These are phyloP conservation scores for Carpinus fangiana DNA, from an alignment of 306 rosid genomes.

Conservation along the genomic window DNA sequence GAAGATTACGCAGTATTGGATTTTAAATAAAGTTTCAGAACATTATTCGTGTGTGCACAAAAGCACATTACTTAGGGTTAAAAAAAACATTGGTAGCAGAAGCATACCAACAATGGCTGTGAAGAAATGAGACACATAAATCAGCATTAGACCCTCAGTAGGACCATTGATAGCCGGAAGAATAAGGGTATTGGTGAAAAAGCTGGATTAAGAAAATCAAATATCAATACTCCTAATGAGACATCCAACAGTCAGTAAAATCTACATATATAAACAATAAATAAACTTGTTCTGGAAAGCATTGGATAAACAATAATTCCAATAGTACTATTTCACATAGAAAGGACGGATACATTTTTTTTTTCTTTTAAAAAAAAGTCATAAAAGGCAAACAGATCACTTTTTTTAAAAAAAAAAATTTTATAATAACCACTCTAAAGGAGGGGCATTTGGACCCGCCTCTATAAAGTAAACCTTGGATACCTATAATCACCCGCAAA, in stretches of 20 bases:
- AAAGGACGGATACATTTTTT: conserved; percentile 4
- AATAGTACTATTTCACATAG: conserved; percentile 2
- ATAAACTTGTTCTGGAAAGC: not conserved
- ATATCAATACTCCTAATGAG: conserved; percentile 18
- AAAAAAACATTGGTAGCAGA: conserved; percentile 16
- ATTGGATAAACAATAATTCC: conserved; percentile 15
- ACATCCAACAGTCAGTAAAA: conserved; percentile 7
- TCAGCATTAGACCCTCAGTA: conserved; percentile 93
- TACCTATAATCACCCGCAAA: too few relatives aligned
- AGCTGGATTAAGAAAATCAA: conserved; percentile 55
- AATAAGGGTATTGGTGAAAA: conserved; percentile 83
- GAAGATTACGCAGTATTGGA: not conserved
- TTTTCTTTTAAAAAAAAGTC: not conserved
- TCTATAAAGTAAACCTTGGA: too few relatives aligned
- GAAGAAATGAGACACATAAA: conserved; percentile 69
- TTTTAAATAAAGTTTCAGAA: conserved; percentile 10
- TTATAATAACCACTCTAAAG: too few relatives aligned
- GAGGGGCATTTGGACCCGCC: too few relatives aligned
- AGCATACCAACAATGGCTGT: conserved; percentile 86
- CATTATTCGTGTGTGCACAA: conserved; percentile 5
- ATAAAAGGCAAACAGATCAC: not conserved
- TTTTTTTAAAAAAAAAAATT: too few relatives aligned
- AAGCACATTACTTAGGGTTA: not conserved
- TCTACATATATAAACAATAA: not conserved
- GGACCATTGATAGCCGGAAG: conserved; percentile 94